Evolutionary conservation across 495 filamentous ascomycete species (phyloP).

Genomic region (Penicillium coffeae): DNA sequence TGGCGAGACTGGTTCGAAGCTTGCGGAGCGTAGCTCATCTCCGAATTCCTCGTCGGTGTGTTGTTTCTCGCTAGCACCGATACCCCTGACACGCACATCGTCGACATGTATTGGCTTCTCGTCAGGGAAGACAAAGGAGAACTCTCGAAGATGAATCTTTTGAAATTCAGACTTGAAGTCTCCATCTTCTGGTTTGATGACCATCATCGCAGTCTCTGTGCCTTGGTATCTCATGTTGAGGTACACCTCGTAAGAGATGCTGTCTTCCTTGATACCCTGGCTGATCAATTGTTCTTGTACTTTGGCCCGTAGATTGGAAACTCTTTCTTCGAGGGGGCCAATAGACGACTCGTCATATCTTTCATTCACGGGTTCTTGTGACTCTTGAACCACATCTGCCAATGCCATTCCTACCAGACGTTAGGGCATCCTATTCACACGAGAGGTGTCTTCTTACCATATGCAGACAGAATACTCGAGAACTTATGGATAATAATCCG

Average conservation of each 20-base stretch:
- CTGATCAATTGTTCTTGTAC: no score
- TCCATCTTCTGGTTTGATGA: not conserved
- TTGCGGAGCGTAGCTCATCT: no score
- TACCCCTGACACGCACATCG: not conserved
- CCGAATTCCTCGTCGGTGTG: no score
- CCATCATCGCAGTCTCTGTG: not conserved
- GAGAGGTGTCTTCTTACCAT: no score
- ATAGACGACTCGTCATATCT: not conserved
- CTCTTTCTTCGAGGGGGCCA: not conserved
- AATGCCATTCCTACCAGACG: no score
- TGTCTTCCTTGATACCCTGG: not conserved
- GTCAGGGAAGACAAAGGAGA: not conserved
- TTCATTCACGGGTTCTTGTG: slow-evolving; percentile 57
- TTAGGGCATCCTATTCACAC: no score
- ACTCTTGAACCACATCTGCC: slow-evolving; percentile 91
- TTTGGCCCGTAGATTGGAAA: not conserved
- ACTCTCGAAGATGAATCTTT: not conserved
- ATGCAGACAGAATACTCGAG: slow-evolving; percentile 91
- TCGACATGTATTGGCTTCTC: not conserved
- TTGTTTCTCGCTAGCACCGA: no score
- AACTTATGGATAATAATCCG: slow-evolving; percentile 90
- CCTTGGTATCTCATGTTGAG: not conserved
- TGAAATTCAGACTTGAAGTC: not conserved
- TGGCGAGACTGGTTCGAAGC: no score
- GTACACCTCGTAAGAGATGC: not conserved